These are phyloP conservation scores for Escallonia rubra DNA, from an alignment of 129 eudicot genomes.

Conservation along the genomic window DNA sequence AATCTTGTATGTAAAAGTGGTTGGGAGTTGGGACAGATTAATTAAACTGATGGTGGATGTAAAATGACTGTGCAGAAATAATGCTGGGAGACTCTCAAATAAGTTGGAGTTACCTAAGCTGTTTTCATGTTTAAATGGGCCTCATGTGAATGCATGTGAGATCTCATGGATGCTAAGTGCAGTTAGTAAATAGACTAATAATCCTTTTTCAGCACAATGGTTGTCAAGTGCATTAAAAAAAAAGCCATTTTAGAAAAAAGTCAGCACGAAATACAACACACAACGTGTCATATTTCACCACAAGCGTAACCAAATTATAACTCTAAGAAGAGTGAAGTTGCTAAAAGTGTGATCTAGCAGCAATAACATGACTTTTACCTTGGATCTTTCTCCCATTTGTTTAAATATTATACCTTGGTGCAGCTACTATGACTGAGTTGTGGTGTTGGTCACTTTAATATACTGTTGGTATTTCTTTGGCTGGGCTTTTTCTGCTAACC, in stretches of 20 bases:
- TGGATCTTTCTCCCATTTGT: too few relatives aligned
- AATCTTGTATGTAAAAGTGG: neutral
- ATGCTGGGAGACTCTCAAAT: slow-evolving; percentile 90
- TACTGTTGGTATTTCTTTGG: slow-evolving; percentile 14
- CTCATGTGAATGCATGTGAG: too few relatives aligned
- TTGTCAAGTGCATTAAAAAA: too few relatives aligned
- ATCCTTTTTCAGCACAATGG: neutral
- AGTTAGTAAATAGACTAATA: slow-evolving; percentile 81
- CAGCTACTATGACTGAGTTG: neutral
- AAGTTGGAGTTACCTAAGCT: slow-evolving; percentile 90
- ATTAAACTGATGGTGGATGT: slow-evolving; percentile 8
- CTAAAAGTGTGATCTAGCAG: neutral
- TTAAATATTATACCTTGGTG: too few relatives aligned
- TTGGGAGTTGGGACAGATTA: neutral
- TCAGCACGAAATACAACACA: neutral
- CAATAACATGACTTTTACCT: neutral
- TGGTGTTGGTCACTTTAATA: neutral
- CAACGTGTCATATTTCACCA: too few relatives aligned
- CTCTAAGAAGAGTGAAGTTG: too few relatives aligned
- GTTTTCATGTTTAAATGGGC: too few relatives aligned
- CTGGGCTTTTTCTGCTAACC: slow-evolving; percentile 91
- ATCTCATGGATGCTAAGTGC: slow-evolving; percentile 92
- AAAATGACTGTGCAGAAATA: slow-evolving; percentile 52
- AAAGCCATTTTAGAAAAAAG: neutral
- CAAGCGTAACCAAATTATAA: too few relatives aligned